Base-by-base conservation (phyloP, 2,329 filamentous ascomycete genomes). In the Neopestalotiopsis clavispora region DNA sequence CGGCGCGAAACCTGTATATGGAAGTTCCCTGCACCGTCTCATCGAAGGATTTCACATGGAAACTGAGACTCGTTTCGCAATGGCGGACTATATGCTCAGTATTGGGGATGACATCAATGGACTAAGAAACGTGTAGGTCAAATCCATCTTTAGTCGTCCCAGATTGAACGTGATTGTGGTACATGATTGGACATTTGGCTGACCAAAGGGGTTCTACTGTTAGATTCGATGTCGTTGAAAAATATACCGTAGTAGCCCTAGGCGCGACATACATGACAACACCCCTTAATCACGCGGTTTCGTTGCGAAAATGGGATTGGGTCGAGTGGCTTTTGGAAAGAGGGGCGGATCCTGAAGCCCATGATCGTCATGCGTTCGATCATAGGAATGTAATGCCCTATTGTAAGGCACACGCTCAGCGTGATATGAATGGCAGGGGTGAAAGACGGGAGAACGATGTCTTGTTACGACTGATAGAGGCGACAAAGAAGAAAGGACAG, bases 301-400 rank as follows among this genome's bases (percentile, higher is more conserved):
- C 49, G 0, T 45, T 13, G 12, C 65, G 23, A 10, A 30, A 67
- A 6, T 60, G 52, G 65, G 65, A 13, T 10, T 67, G 57, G 14
- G 56, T 60, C 5, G 38, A 67, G 23, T 67, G 65, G 65, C 38
- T 67, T n/a, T 45, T 67, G 38, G 56, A 42, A 28, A 61, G 42
- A 7, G 65, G 65, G 13, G 65, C 65, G 4, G 56, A 67, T 17
- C 65, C 65, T 6, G 34, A 67, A 6, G 65, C 65, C 14, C 42
- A 28, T 34, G 28, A 67, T 49, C 49, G 65, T 38, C n/a, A 56
- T 2, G 65, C 65, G 30, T 67, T 61, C 56, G 6, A 23, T 4
- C 23, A 10, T 20, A 7, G 20, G 12, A 14, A 58, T 58, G 17
- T 17, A 49, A 5, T 14, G 42, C 42, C 4, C 42, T 49, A 49